phyloP scores from a whole-genome alignment of 441 rosid species.

The Corymbia citriodora region DNA sequence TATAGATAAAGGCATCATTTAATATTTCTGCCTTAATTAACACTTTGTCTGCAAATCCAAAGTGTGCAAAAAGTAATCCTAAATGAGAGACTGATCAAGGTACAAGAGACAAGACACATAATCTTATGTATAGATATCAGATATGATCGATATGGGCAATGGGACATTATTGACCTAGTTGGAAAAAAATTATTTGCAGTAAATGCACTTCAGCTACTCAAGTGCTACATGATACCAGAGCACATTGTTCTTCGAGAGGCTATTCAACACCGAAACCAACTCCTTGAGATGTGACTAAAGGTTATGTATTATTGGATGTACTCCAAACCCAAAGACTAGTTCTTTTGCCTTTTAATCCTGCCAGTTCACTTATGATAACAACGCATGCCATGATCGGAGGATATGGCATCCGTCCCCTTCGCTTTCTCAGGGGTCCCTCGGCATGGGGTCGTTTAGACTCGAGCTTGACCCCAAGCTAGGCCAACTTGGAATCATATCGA shows the following conservation, averaged over 20 bases:
- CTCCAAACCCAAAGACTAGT: neutral
- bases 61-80: neutral
- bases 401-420: neutral
- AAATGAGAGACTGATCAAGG: neutral
- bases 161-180: neutral
- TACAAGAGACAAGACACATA: neutral
- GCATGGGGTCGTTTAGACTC: neutral
- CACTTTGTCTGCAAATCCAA: neutral
- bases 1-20: neutral
- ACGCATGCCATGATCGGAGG: neutral
- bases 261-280: neutral
- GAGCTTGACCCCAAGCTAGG: neutral
- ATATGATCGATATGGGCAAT: neutral
- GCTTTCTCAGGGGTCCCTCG: neutral
- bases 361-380: neutral
- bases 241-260: neutral
- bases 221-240: neutral
- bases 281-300: neutral
- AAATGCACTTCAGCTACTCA: neutral
- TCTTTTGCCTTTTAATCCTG: neutral
- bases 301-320: neutral
- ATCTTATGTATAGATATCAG: neutral
- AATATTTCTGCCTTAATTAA: neutral
- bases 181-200: too few species aligned
- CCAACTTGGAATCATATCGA: neutral